These are phyloP conservation scores for Cymbopogon flexuosus DNA, from an alignment of 202 grass and related monocot genomes.

Conservation along the genomic window DNA sequence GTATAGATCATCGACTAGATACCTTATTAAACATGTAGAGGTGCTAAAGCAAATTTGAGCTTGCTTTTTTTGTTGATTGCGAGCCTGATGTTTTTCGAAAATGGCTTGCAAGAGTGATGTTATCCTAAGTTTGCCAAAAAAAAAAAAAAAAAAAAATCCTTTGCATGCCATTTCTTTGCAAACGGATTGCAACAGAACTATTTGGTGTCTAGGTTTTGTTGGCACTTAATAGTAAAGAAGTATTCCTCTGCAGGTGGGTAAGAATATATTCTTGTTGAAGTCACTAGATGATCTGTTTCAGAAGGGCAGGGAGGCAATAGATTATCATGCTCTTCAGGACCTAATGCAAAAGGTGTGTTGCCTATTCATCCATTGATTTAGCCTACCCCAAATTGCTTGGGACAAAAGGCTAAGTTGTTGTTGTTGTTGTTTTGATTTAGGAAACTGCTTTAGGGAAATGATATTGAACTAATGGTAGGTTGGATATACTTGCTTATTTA, in stretches of 20 bases:
- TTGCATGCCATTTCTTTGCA: background rate
- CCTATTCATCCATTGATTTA: background rate
- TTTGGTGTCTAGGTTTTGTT: conserved; percentile 6
- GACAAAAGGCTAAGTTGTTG: no score
- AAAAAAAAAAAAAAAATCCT: no score
- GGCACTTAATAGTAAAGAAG: background rate
- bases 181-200: background rate
- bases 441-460: conserved; percentile 9
- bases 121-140: conserved; percentile 16
- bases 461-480: background rate
- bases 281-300: conserved; percentile 63
- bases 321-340: conserved; percentile 53
- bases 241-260: conserved; percentile 62
- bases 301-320: conserved; percentile 58
- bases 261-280: conserved; percentile 71
- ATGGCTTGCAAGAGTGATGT: background rate
- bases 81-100: background rate
- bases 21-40: background rate
- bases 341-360: conserved; percentile 65
- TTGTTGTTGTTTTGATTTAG: no score
- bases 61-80: background rate
- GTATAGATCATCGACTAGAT: background rate
- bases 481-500: background rate
- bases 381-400: no score
- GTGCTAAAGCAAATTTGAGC: background rate